A percentile compares a stretch with the other conserved stretches of the same genome.
phyloP scores from a whole-genome alignment of 441 rosid species.

The Jatropha multifida region DNA sequence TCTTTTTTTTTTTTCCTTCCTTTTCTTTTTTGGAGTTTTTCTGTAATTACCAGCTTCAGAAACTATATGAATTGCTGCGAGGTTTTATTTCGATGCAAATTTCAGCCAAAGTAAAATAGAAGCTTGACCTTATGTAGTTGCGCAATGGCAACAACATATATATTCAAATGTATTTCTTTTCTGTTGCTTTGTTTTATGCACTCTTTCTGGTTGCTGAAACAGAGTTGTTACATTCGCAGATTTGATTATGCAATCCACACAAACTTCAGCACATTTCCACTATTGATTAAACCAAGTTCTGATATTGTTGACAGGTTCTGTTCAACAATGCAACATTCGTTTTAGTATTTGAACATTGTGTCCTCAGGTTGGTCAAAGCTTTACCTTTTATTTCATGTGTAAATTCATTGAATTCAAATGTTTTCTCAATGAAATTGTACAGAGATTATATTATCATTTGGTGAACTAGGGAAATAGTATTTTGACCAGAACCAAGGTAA shows the following conservation, averaged over 20 bases:
- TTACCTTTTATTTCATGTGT: neutral
- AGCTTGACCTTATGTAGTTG: neutral
- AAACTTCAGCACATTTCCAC: neutral
- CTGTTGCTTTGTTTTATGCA: neutral
- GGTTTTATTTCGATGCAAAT: neutral
- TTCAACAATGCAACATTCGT: neutral
- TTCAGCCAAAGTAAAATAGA: neutral
- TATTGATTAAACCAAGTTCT: neutral
- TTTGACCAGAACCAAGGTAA: slow-evolving; percentile 3
- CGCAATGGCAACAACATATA: neutral
- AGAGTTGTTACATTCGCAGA: neutral
- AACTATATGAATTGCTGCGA: neutral
- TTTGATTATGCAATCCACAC: neutral
- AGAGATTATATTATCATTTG: neutral
- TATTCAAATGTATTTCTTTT: neutral
- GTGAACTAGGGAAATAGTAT: slow-evolving; percentile 9
- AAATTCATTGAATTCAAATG: neutral
- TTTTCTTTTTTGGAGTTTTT: no score
- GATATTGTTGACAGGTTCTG: neutral
- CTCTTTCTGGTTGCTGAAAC: neutral
- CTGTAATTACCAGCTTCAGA: neutral
- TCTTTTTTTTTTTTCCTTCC: no score
- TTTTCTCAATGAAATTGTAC: slow-evolving; percentile 3
- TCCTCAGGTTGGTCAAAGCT: neutral
- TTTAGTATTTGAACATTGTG: neutral